Evolutionary conservation across 2,329 filamentous ascomycete genomes (phyloP).

Genomic region (Fusarium subglutinans): DNA sequence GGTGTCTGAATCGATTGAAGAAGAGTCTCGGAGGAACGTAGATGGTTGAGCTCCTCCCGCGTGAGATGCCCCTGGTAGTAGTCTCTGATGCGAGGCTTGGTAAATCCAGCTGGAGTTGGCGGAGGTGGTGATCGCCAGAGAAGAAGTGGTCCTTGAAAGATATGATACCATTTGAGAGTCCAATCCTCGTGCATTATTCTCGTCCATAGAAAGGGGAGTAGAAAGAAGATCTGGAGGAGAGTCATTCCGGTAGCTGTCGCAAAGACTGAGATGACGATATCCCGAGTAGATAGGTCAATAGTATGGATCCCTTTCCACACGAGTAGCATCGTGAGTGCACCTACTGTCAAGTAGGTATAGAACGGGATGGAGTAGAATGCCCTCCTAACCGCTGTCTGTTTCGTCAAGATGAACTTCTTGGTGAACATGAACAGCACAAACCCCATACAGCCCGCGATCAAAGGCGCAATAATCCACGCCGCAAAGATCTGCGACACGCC

Average conservation of each 20-base stretch:
- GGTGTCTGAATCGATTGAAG: conserved; percentile 47
- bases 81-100: conserved; percentile 56
- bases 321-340: conserved; percentile 59
- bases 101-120: conserved; percentile 49
- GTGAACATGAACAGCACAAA: conserved; percentile 48
- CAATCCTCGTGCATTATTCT: conserved; percentile 62
- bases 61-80: conserved; percentile 62
- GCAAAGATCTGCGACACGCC: conserved; percentile 52
- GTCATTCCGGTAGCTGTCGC: conserved; percentile 54
- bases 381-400: conserved; percentile 44
- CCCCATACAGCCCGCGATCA: conserved; percentile 46
- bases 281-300: conserved; percentile 33
- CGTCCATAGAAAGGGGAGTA: conserved; percentile 63
- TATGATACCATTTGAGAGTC: conserved; percentile 59
- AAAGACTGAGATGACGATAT: conserved; percentile 51
- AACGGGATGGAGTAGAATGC: conserved; percentile 50
- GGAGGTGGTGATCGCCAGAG: conserved; percentile 51
- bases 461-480: conserved; percentile 51
- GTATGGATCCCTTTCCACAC: conserved; percentile 54
- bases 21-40: conserved; percentile 48
- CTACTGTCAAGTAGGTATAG: conserved; percentile 51
- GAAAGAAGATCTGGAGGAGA: conserved; percentile 55
- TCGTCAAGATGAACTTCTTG: conserved; percentile 46
- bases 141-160: conserved; percentile 58
- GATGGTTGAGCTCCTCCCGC: conserved; percentile 53